These are phyloP conservation scores for Salvia sclarea DNA, from an alignment of 305 asterid genomes.

Conservation along the genomic window DNA sequence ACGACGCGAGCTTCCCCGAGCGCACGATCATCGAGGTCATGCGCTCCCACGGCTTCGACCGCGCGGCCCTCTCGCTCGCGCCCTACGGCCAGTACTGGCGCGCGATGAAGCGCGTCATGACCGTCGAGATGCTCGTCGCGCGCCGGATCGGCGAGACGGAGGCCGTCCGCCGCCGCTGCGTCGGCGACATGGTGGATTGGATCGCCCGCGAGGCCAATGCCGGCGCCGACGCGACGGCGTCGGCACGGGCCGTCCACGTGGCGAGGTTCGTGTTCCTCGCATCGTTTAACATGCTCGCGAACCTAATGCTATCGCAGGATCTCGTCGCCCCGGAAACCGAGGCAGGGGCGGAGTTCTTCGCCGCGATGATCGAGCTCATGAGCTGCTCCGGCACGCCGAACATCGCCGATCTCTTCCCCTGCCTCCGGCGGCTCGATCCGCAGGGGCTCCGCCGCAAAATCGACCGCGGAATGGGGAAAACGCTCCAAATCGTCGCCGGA, in stretches of 20 bases:
- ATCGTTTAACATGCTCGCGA: conserved; percentile 59
- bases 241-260: conserved; percentile 31
- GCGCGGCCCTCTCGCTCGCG: conserved; percentile 52
- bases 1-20: conserved; percentile 49
- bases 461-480: conserved; percentile 44
- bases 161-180: conserved; percentile 44
- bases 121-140: conserved; percentile 54
- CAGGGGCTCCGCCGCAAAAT: conserved; percentile 51
- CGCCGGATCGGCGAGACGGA: conserved; percentile 45
- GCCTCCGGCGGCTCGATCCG: conserved; percentile 52
- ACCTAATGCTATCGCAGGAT: conserved; percentile 54
- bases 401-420: conserved; percentile 52
- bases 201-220: conserved; percentile 30
- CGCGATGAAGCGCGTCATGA: conserved; percentile 53
- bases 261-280: conserved; percentile 53
- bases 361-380: conserved; percentile 52
- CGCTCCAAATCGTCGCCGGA: conserved; percentile 43
- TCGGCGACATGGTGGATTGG: conserved; percentile 50
- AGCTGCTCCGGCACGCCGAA: conserved; percentile 62
- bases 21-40: conserved; percentile 55
- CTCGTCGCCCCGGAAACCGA: conserved; percentile 45
- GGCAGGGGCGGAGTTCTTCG: conserved; percentile 51
- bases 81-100: conserved; percentile 70
- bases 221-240: not conserved
- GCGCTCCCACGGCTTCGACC: conserved; percentile 42